Conservation (phyloP, 2,329 filamentous ascomycete species). For the Ascochyta fabae region DNA sequence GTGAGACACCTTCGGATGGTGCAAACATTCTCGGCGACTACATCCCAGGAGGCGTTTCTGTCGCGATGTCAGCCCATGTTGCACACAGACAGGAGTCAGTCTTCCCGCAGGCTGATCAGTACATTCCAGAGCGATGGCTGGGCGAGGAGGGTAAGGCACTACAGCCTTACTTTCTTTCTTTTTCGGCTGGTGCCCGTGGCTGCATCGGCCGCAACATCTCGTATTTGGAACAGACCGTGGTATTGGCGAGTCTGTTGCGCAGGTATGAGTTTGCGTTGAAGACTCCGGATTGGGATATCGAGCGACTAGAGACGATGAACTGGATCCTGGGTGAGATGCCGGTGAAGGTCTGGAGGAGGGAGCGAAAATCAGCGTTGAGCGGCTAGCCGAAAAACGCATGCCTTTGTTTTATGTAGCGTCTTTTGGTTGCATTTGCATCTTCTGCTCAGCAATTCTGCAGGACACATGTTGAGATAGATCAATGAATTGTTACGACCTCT, state of each 20-base stretch:
- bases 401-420: slow-evolving; percentile 6
- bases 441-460: neutral
- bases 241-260: slow-evolving; percentile 43
- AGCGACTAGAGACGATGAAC: slow-evolving; percentile 48
- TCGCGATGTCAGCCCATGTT: slow-evolving; percentile 55
- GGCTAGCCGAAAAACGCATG: slow-evolving; percentile 6
- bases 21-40: slow-evolving; percentile 37
- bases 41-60: slow-evolving; percentile 35
- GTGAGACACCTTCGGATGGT: slow-evolving; percentile 42
- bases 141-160: slow-evolving; percentile 40
- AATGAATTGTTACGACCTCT: neutral
- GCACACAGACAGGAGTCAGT: slow-evolving; percentile 47
- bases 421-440: neutral
- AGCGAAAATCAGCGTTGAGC: slow-evolving; percentile 17
- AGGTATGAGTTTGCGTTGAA: slow-evolving; percentile 50
- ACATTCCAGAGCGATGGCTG: slow-evolving; percentile 48
- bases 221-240: slow-evolving; percentile 41
- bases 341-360: slow-evolving; percentile 47
- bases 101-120: slow-evolving; percentile 41
- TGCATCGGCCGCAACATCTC: slow-evolving; percentile 43
- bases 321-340: slow-evolving; percentile 48
- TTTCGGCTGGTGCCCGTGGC: slow-evolving; percentile 37
- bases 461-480: neutral
- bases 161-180: slow-evolving; percentile 40
- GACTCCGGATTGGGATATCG: slow-evolving; percentile 43